Base-by-base conservation (phyloP, 352 stramenopile genomes). In the Blastocystis hominis region DNA sequence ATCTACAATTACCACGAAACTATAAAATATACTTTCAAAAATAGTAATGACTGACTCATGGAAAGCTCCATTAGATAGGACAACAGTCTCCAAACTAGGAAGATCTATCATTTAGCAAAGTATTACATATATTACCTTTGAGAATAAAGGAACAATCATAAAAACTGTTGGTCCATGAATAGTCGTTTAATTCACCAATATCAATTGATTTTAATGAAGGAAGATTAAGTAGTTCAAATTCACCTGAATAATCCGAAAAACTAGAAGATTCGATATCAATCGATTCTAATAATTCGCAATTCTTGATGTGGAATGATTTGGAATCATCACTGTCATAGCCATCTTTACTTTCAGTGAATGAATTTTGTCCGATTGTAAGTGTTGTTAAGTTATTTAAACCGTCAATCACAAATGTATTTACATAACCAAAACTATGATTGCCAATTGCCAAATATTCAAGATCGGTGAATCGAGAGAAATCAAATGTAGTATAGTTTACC, bases 381-480 rank as follows among this genome's bases (percentile, higher is more conserved):
- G 50, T 17, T 56, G 7, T 56, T 17, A 56, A 56, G 17, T 56
- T 7, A 56, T 56, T 56, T 17, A 56, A 56, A 17, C 50, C 50
- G 17, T 56, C 17, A 17, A 56, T 56, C 17, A 56, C 50, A 56
- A 56, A 56, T 56, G 7, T 17, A 56, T 56, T 56, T 94, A 92
- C 40, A 98, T 92, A 89, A 98, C 93, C 46, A 94, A 91, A 90
- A 97, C 97, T 79, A 93, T 94, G 30, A 93, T 81, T 17, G 7
- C 50, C 42, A 96, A 92, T 6, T 97, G 92, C 53, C 93, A 88
- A 87, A 97, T 93, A 47, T 97, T 96, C 78, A 95, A 44, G 56
- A 54, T 69, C n/a, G 0, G 4, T n/a, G 15, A 79, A 5, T 72
- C 17, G 4, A 54, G 4, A 40, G 4, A 64, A 70, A 79, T 40